Evolutionary conservation across 2,329 filamentous ascomycete species (phyloP).

Genomic region (Purpureocillium takamizusanense): DNA sequence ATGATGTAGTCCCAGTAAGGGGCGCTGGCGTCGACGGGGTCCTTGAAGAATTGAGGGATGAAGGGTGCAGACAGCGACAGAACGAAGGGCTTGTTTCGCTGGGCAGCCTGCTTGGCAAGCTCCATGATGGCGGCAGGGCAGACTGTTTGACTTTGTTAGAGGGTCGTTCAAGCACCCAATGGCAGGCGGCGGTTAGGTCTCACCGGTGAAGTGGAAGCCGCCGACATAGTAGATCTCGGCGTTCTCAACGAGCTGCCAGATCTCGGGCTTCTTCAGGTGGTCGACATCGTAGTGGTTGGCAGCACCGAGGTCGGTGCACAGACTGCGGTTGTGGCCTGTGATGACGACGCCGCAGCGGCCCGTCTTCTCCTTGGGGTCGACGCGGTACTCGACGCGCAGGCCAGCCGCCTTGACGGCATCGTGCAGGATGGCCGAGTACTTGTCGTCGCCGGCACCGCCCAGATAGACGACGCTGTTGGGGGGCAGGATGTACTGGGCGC

Average conservation of each 20-base stretch:
- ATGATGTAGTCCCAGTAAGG: slow-evolving; percentile 95
- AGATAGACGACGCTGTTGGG: slow-evolving; percentile 87
- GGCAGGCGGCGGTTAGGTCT: slow-evolving; percentile 5
- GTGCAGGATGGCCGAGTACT: slow-evolving; percentile 82
- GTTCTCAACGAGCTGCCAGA: slow-evolving; percentile 87
- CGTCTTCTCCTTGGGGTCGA: slow-evolving; percentile 75
- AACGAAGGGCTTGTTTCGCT: slow-evolving; percentile 83
- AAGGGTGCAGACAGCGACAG: slow-evolving; percentile 93
- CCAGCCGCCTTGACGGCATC: slow-evolving; percentile 82
- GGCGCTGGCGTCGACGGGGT: slow-evolving; percentile 74
- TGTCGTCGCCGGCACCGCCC: slow-evolving; percentile 89
- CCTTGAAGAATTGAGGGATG: slow-evolving; percentile 97
- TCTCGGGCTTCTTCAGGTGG: slow-evolving; percentile 81
- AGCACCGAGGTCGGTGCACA: slow-evolving; percentile 91
- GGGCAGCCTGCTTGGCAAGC: slow-evolving; percentile 80
- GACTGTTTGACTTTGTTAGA: slow-evolving; percentile 36
- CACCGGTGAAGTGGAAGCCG: slow-evolving; percentile 85
- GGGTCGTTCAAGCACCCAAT: background rate
- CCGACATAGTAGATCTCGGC: slow-evolving; percentile 88
- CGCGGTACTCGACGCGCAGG: slow-evolving; percentile 87
- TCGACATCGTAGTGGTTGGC: slow-evolving; percentile 96
- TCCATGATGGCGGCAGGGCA: slow-evolving; percentile 85
- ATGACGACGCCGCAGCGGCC: slow-evolving; percentile 95
- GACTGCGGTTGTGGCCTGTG: slow-evolving; percentile 88
- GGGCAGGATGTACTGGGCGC: slow-evolving; percentile 91